Conservation (phyloP, 805 yeast species). For the Starmerella apicola region DNA sequence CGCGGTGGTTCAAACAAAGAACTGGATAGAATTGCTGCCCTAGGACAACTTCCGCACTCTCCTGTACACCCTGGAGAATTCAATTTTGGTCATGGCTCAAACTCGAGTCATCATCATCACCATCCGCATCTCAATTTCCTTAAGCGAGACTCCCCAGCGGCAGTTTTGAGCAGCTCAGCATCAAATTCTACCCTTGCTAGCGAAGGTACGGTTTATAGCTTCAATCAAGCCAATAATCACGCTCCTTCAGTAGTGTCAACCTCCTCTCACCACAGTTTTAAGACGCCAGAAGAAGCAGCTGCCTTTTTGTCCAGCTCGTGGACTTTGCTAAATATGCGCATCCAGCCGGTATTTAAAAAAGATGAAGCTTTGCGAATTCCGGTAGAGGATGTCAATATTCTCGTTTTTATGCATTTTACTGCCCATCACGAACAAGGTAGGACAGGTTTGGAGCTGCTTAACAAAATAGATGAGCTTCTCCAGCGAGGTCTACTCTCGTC, state of each 20-base stretch:
- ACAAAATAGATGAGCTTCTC: constrained; percentile 37
- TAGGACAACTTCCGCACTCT: constrained; percentile 19
- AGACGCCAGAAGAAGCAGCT: constrained; percentile 27
- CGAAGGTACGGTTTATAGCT: constrained; percentile 33
- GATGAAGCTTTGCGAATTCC: constrained; percentile 39
- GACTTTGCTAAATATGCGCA: constrained; percentile 33
- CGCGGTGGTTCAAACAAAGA: constrained; percentile 26
- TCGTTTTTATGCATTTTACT: constrained; percentile 33
- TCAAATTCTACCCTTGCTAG: constrained; percentile 33
- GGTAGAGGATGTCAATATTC: constrained; percentile 44
- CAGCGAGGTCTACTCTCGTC: constrained; percentile 30
- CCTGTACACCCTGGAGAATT: constrained; percentile 12
- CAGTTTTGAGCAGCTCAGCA: constrained; percentile 32
- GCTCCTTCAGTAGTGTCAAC: constrained; percentile 23
- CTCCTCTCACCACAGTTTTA: constrained; percentile 16
- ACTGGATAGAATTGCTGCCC: constrained; percentile 29
- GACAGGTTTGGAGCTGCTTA: constrained; percentile 30
- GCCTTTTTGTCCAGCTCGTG: constrained; percentile 38
- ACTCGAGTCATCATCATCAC: constrained; percentile 25
- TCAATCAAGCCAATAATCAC: constrained; percentile 21
- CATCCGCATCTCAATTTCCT: constrained; percentile 27
- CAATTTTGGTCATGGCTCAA: constrained; percentile 6
- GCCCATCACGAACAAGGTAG: constrained; percentile 31
- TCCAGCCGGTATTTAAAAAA: constrained; percentile 36
- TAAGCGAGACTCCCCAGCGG: constrained; percentile 30